These are phyloP conservation scores for Chrysanthemum lavandulifolium DNA, from an alignment of 129 eudicot species.

Conservation along the genomic window DNA sequence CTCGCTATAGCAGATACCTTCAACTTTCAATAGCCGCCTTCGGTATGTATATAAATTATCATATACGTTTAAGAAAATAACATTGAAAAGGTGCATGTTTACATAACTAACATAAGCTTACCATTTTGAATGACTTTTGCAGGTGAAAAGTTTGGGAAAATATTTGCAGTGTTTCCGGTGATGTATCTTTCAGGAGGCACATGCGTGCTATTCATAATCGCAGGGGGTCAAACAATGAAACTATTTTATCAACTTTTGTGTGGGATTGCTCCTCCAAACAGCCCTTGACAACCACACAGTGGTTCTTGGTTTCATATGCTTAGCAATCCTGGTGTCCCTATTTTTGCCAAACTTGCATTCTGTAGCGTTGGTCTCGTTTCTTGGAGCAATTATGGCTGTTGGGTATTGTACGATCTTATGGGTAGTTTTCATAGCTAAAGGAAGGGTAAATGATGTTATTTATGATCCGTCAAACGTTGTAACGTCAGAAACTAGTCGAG, in stretches of 20 bases:
- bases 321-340: constrained; percentile 46
- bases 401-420: constrained; percentile 43
- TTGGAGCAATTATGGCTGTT: constrained; percentile 57
- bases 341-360: constrained; percentile 61
- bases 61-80: neutral
- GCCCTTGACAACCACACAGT: constrained; percentile 44
- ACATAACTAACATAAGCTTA: neutral
- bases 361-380: constrained; percentile 32
- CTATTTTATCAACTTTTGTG: constrained; percentile 45
- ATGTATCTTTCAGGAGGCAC: constrained; percentile 74
- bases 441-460: constrained; percentile 18
- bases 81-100: too few species aligned
- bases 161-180: constrained; percentile 57
- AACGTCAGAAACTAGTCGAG: constrained; percentile 4
- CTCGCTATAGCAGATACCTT: constrained; percentile 72
- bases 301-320: constrained; percentile 52
- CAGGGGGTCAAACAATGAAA: constrained; percentile 54
- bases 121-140: constrained; percentile 1
- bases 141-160: constrained; percentile 66
- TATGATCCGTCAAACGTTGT: constrained; percentile 14
- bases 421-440: constrained; percentile 38
- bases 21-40: constrained; percentile 63
- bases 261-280: constrained; percentile 34
- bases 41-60: constrained; percentile 35
- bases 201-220: constrained; percentile 52